Evolutionary conservation across 768 basidiomycete genomes (phyloP).

Genomic region (Boletus huronensis): DNA sequence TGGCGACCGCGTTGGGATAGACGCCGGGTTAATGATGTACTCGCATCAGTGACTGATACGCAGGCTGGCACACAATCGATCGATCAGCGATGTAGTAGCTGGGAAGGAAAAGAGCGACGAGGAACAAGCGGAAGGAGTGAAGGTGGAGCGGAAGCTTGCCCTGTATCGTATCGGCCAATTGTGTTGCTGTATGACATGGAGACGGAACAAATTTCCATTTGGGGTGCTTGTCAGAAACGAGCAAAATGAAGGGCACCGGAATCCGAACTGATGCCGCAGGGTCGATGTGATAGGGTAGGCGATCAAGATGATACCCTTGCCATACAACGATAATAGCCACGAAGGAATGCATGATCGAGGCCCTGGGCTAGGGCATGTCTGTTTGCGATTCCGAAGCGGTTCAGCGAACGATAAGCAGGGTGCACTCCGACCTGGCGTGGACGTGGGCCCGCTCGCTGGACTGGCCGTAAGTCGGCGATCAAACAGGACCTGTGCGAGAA

Average conservation of each 20-base stretch:
- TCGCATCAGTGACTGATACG: conserved; percentile 6
- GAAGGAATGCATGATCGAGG: too few relatives aligned
- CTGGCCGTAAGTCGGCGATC: too few relatives aligned
- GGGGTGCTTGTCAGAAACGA: conserved; percentile 8
- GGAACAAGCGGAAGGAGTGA: neutral
- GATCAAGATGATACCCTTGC: conserved; percentile 35
- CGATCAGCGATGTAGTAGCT: conserved; percentile 8
- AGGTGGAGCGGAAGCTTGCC: conserved; percentile 8
- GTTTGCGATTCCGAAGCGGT: conserved; percentile 11
- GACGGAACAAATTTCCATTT: conserved; percentile 24
- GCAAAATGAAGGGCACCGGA: conserved; percentile 29
- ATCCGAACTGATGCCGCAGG: conserved; percentile 32
- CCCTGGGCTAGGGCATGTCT: conserved; percentile 25
- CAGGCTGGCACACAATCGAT: conserved; percentile 11
- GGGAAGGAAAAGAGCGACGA: neutral
- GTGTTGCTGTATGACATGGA: conserved; percentile 21
- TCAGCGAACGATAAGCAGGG: too few relatives aligned
- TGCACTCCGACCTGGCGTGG: too few relatives aligned
- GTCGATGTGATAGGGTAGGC: conserved; percentile 37
- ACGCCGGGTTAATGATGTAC: conserved; percentile 2
- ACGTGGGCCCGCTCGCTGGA: too few relatives aligned
- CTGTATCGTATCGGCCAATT: conserved; percentile 20
- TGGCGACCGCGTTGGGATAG: conserved; percentile 19
- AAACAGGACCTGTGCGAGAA: too few relatives aligned
- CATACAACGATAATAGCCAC: conserved; percentile 19